A percentile compares a stretch with the other conserved stretches of the same genome.
Evolutionary conservation across 2,329 filamentous ascomycete genomes (phyloP).

Genomic region (Teratosphaeria gauchensis): DNA sequence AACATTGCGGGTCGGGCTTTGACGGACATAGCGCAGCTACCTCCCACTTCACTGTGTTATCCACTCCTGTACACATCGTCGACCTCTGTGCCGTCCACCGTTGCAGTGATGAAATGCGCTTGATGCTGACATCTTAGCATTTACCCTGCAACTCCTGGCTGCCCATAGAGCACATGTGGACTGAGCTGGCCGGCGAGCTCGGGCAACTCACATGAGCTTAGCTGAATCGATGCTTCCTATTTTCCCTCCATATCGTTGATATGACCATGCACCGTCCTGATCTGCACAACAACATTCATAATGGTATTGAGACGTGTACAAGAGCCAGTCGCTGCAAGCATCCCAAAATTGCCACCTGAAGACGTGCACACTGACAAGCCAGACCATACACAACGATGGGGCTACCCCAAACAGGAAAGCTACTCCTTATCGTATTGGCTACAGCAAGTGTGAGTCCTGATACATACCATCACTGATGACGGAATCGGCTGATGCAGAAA

Average conservation of each 20-base stretch:
- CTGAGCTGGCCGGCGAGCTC: neutral
- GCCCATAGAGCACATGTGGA: no score
- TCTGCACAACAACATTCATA: neutral
- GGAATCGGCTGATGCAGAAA: neutral
- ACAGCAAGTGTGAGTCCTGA: neutral
- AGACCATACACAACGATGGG: neutral
- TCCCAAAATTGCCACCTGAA: neutral
- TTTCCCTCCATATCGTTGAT: neutral
- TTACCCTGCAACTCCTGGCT: no score
- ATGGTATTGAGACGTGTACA: neutral
- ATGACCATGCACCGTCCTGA: neutral
- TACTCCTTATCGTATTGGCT: neutral
- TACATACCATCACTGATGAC: neutral
- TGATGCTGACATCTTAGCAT: no score
- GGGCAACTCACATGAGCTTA: neutral
- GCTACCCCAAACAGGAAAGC: neutral
- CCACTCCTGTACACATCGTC: no score
- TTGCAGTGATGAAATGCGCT: no score
- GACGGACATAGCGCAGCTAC: neutral
- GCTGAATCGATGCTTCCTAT: neutral
- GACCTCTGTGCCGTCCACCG: no score
- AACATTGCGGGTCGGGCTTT: neutral
- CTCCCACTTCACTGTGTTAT: neutral
- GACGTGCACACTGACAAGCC: neutral
- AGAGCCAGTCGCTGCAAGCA: neutral